Conservation (phyloP, 2,329 filamentous ascomycete species). For the Tolypocladium paradoxum region DNA sequence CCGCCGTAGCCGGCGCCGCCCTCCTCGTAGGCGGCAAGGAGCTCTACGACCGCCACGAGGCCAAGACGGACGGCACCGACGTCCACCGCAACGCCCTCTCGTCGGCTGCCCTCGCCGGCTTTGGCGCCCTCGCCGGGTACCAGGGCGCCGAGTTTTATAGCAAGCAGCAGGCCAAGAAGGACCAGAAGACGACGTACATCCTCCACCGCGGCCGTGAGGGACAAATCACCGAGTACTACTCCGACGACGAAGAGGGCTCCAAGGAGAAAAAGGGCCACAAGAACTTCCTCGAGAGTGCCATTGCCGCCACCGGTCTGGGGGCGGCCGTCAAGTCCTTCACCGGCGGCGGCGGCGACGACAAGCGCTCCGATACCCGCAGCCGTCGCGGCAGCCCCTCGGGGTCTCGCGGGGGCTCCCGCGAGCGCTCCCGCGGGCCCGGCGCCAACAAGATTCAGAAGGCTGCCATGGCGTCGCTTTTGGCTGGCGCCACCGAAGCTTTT, state of each 20-base stretch:
- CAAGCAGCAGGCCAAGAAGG: conserved; percentile 47
- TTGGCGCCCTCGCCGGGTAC: conserved; percentile 53
- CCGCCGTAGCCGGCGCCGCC: conserved; percentile 53
- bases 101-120: conserved; percentile 51
- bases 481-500: conserved; percentile 87
- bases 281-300: conserved; percentile 52
- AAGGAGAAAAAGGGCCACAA: conserved; percentile 51
- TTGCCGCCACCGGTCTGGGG: conserved; percentile 51
- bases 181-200: conserved; percentile 42
- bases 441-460: conserved; percentile 67
- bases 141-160: conserved; percentile 53
- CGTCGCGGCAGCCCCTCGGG: conserved; percentile 34
- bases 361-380: conserved; percentile 30
- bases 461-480: conserved; percentile 80
- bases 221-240: conserved; percentile 42
- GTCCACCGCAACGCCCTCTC: conserved; percentile 48
- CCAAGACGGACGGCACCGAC: conserved; percentile 35
- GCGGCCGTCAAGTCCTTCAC: conserved; percentile 50
- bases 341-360: conserved; percentile 34
- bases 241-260: conserved; percentile 42
- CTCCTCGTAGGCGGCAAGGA: conserved; percentile 57
- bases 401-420: conserved; percentile 43
- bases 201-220: conserved; percentile 45
- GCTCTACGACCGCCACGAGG: conserved; percentile 52
- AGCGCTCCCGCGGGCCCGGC: conserved; percentile 35